A percentile compares a stretch with the other conserved stretches of the same genome.
Evolutionary conservation across 805 yeast species (phyloP).

Genomic region (Kuraishia hungarica): DNA sequence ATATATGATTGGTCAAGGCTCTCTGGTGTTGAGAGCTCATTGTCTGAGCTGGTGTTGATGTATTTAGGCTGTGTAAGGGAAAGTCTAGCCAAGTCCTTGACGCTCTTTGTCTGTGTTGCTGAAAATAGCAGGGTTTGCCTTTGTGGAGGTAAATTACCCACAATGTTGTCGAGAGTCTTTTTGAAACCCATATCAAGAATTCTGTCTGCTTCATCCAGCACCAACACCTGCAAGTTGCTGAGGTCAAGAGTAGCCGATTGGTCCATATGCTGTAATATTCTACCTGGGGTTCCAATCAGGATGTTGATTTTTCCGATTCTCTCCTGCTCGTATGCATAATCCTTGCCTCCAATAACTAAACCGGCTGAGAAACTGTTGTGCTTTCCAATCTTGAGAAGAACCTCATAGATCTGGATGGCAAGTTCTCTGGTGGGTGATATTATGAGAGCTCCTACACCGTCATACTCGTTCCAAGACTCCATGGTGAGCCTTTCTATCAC

Average conservation of each 20-base stretch:
- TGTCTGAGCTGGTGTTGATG: slow-evolving; percentile 32
- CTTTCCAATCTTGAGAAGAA: slow-evolving; percentile 72
- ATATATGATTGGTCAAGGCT: slow-evolving; percentile 79
- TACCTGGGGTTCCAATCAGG: slow-evolving; percentile 86
- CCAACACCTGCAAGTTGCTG: slow-evolving; percentile 66
- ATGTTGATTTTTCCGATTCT: slow-evolving; percentile 75
- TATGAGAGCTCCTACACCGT: slow-evolving; percentile 83
- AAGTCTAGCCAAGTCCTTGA: slow-evolving; percentile 74
- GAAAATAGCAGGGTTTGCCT: slow-evolving; percentile 82
- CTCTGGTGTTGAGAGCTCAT: slow-evolving; percentile 54
- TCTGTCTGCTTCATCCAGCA: slow-evolving; percentile 88
- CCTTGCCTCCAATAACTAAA: slow-evolving; percentile 89
- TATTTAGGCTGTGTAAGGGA: slow-evolving; percentile 59
- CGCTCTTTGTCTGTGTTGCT: slow-evolving; percentile 83
- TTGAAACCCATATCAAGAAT: slow-evolving; percentile 92
- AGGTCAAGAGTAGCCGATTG: slow-evolving; percentile 77
- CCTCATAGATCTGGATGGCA: slow-evolving; percentile 88
- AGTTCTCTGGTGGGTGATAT: slow-evolving; percentile 91
- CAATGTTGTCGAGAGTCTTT: slow-evolving; percentile 70
- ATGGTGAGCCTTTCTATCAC: slow-evolving; percentile 61
- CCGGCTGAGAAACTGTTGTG: slow-evolving; percentile 78
- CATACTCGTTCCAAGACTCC: slow-evolving; percentile 70
- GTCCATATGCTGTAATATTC: slow-evolving; percentile 84
- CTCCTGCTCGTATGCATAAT: slow-evolving; percentile 71
- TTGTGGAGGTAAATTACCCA: slow-evolving; percentile 66